A percentile compares a stretch with the other conserved stretches of the same genome.
Conservation (phyloP, 2,329 filamentous ascomycete genomes). For the Pseudofabraea citricarpa region DNA sequence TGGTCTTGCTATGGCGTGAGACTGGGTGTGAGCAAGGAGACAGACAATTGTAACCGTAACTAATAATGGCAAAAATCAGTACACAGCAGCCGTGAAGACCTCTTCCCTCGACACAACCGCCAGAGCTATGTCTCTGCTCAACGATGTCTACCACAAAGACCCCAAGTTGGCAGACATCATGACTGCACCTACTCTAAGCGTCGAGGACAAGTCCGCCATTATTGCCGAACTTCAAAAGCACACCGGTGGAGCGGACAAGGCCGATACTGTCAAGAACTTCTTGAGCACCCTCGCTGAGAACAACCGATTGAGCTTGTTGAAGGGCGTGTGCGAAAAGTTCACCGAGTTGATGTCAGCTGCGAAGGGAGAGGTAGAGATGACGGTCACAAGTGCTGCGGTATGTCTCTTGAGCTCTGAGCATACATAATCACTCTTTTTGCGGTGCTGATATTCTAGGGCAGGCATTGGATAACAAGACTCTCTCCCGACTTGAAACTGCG, state of each 20-base stretch:
- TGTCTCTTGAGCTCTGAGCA: slow-evolving; percentile 25
- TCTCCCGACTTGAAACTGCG: slow-evolving; percentile 80
- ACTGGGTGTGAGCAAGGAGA: slow-evolving; percentile 5
- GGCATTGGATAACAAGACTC: slow-evolving; percentile 82
- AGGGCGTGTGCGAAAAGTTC: slow-evolving; percentile 85
- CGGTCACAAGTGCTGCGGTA: slow-evolving; percentile 84
- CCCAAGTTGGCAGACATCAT: slow-evolving; percentile 75
- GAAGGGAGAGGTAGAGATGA: slow-evolving; percentile 89
- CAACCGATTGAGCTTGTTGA: slow-evolving; percentile 83
- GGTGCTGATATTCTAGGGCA: slow-evolving; percentile 35
- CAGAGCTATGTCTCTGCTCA: slow-evolving; percentile 70
- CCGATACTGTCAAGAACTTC: slow-evolving; percentile 89
- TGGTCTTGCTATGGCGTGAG: background rate
- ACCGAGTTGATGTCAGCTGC: slow-evolving; percentile 79
- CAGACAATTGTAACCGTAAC: slow-evolving; percentile 1
- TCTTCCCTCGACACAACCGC: slow-evolving; percentile 80
- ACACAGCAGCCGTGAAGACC: slow-evolving; percentile 90
- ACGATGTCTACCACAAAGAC: slow-evolving; percentile 73
- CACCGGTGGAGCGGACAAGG: slow-evolving; percentile 62
- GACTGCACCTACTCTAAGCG: slow-evolving; percentile 71
- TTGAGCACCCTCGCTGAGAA: slow-evolving; percentile 86
- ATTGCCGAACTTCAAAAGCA: slow-evolving; percentile 84
- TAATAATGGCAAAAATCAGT: slow-evolving; percentile 49
- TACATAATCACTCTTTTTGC: slow-evolving; percentile 4
- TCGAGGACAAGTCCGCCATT: slow-evolving; percentile 79